Evolutionary conservation across 176 grass and related monocot genomes (phyloP).

Genomic region (Leersia perrieri): DNA sequence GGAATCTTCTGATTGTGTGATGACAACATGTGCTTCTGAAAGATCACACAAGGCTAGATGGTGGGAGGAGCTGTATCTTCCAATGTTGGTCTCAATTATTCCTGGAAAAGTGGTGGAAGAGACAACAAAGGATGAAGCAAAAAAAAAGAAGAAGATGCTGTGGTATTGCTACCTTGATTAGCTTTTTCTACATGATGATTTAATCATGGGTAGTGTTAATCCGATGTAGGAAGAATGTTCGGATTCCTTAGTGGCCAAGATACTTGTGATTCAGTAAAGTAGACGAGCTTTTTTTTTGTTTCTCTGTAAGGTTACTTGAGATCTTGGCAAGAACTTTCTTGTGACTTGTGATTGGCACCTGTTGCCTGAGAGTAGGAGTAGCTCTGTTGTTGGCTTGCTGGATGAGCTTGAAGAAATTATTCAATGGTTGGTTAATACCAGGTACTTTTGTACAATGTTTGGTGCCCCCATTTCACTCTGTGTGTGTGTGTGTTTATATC

Average conservation of each 20-base stretch:
- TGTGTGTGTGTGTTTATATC: too few relatives aligned
- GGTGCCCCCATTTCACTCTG: not conserved
- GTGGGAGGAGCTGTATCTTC: constrained; percentile 16
- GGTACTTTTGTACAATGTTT: not conserved
- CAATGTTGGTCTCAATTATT: constrained; percentile 26
- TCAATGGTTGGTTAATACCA: not conserved
- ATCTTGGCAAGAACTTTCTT: constrained; percentile 40
- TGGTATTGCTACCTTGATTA: not conserved
- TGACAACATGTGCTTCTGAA: constrained; percentile 30
- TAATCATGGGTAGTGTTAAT: constrained; percentile 16
- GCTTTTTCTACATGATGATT: not conserved
- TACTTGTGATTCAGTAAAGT: constrained; percentile 20
- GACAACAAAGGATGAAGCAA: not conserved
- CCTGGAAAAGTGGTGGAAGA: constrained; percentile 12
- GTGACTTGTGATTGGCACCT: not conserved
- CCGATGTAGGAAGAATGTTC: constrained; percentile 10
- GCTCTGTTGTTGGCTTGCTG: not conserved
- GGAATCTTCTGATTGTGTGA: constrained; percentile 29
- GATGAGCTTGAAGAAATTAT: not conserved
- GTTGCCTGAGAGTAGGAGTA: not conserved
- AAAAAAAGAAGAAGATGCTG: not conserved
- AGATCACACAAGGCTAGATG: not conserved
- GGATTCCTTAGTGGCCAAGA: constrained; percentile 39
- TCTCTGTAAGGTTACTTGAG: constrained; percentile 12
- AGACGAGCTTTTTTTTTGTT: not conserved